A percentile compares a stretch with the other conserved stretches of the same genome.
These are phyloP conservation scores for Buddleja alternifolia DNA, from an alignment of 257 asterid genomes.

Conservation along the genomic window DNA sequence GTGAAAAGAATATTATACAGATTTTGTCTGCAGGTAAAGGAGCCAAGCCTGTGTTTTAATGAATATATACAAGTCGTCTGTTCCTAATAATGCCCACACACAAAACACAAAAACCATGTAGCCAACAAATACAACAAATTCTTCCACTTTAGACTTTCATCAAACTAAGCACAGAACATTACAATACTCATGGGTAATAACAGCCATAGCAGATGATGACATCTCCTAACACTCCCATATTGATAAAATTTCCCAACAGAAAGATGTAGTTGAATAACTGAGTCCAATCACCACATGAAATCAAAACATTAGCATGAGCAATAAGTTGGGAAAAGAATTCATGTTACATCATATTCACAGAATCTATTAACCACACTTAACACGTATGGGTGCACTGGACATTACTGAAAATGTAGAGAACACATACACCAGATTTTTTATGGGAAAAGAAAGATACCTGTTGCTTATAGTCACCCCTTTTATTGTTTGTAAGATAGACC, in stretches of 20 bases:
- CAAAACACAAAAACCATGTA: constrained; percentile 5
- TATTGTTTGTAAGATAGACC: constrained; percentile 66
- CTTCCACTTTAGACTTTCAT: neutral
- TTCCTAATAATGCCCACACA: constrained; percentile 5
- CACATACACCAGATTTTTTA: constrained; percentile 13
- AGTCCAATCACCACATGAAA: constrained; percentile 22
- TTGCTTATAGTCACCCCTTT: constrained; percentile 66
- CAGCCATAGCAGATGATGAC: constrained; percentile 17
- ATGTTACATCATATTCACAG: constrained; percentile 10
- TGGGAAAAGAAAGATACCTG: constrained; percentile 60
- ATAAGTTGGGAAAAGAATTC: neutral
- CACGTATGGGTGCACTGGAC: neutral
- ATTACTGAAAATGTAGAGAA: constrained; percentile 10
- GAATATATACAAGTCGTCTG: constrained; percentile 12
- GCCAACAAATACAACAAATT: neutral
- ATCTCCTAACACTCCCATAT: constrained; percentile 12
- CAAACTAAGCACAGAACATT: neutral
- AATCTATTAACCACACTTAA: constrained; percentile 7
- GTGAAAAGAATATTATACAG: constrained; percentile 25
- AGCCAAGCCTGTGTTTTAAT: constrained; percentile 19
- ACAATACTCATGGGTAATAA: constrained; percentile 16
- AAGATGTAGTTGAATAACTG: constrained; percentile 5
- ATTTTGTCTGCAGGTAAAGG: constrained; percentile 10
- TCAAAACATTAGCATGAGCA: constrained; percentile 17
- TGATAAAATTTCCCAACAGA: constrained; percentile 9